Base-by-base conservation (phyloP, 371 early-diverging fungal genomes). In the Lichtheimia ornata region DNA sequence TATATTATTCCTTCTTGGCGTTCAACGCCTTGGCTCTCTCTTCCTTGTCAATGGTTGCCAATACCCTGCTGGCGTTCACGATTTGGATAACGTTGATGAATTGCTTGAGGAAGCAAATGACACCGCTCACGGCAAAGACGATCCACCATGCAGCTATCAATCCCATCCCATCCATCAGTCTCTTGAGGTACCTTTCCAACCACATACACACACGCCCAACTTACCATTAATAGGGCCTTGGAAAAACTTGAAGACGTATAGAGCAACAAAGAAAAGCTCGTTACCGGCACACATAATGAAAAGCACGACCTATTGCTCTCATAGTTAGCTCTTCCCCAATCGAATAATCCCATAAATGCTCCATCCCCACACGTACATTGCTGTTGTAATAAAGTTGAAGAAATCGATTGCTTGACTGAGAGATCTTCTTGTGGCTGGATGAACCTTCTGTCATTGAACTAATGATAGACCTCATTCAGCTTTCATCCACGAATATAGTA, bases 271-370 rank as follows among this genome's bases (percentile, higher is more conserved):
- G 66, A 92, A 94, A 2, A 92, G 75, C 76, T 97, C 94, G 72
- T 96, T 94, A 44, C 91, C 91, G 55, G 91, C 91, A 74, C 98
- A 97, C 69, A 96, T 88, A 41, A 84, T 66, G 72, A 97, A 97
- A 61, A 97, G 77, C 13, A 97, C 95, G 41, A 74, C 65, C 89
- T 88, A 72, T 55, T 15, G 17, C 6, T 27, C 58, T 20, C 5
- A 49, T 56, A n/a, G 28, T 45, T 53, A 53, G 30, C 11, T 11
- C 30, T 45, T 13, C 12, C 22, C 24, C 49, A 6, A 35, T 35
- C 9, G 35, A 0, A 42, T 5, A 17, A 22, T 24, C 27, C 13
- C 18, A 53, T 9, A 53, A 24, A 28, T 43, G n/a, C 27, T 24
- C 41, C n/a, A 25, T 24, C 0, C 50, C 0, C 50, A 51, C 42